phyloP scores from a whole-genome alignment of 2,329 filamentous ascomycete genomes.

The Trichophyton verrucosum region DNA sequence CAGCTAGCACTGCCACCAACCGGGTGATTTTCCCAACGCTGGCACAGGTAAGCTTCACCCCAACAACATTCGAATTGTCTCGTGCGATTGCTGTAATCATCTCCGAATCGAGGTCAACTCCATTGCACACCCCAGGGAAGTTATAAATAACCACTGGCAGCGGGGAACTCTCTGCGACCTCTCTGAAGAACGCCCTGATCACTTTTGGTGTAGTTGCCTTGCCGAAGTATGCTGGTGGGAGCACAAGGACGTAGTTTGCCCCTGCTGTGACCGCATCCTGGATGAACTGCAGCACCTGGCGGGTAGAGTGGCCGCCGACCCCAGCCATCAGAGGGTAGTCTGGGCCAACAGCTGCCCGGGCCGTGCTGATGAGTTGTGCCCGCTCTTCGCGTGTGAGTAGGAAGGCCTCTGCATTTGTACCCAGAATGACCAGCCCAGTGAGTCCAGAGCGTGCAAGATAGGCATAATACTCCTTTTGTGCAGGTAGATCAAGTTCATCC shows the following conservation, averaged over 20 bases:
- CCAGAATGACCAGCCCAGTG: slow-evolving; percentile 42
- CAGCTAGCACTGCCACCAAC: slow-evolving; percentile 40
- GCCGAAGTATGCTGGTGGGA: slow-evolving; percentile 54
- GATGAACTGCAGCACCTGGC: slow-evolving; percentile 49
- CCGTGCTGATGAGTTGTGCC: slow-evolving; percentile 43
- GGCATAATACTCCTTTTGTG: slow-evolving; percentile 41
- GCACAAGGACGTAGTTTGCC: slow-evolving; percentile 49
- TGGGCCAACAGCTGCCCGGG: slow-evolving; percentile 42
- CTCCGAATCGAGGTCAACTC: slow-evolving; percentile 55
- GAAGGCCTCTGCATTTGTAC: slow-evolving; percentile 46
- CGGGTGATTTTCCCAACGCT: slow-evolving; percentile 50
- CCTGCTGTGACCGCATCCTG: slow-evolving; percentile 48
- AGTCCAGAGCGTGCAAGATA: slow-evolving; percentile 42
- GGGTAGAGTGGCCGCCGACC: slow-evolving; percentile 51
- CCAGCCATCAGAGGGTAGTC: slow-evolving; percentile 51
- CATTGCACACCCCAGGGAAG: slow-evolving; percentile 57
- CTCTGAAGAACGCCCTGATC: slow-evolving; percentile 47
- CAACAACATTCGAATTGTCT: slow-evolving; percentile 43
- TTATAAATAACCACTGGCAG: slow-evolving; percentile 55
- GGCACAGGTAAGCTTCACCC: slow-evolving; percentile 54
- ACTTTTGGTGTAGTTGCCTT: slow-evolving; percentile 48
- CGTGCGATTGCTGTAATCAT: slow-evolving; percentile 44
- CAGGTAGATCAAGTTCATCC: slow-evolving; percentile 37
- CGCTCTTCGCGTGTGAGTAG: slow-evolving; percentile 49
- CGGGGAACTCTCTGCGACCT: slow-evolving; percentile 41